phyloP scores from a whole-genome alignment of 2,329 filamentous ascomycete genomes.

The Aquanectria penicillioides region DNA sequence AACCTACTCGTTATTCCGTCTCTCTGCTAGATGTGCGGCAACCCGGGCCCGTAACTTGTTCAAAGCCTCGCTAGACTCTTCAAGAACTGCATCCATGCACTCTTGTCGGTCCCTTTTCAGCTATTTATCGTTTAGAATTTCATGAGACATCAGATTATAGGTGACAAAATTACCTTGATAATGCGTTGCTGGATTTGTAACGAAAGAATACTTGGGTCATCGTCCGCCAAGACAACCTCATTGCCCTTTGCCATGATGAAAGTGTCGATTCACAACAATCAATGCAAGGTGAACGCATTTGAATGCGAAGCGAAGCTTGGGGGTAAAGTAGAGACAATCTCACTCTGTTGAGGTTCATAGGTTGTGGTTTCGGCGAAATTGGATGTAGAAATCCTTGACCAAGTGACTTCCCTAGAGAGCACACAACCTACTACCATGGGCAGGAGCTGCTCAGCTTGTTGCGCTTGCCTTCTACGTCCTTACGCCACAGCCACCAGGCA shows the following conservation, averaged over 20 bases:
- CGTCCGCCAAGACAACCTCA: constrained; percentile 25
- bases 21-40: constrained; percentile 34
- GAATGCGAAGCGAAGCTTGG: background rate
- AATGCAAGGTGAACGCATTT: too few relatives aligned
- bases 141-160: background rate
- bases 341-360: too few relatives aligned
- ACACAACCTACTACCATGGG: background rate
- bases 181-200: constrained; percentile 43
- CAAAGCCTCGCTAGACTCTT: constrained; percentile 38
- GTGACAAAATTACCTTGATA: constrained; percentile 28
- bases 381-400: too few relatives aligned
- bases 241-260: constrained; percentile 26
- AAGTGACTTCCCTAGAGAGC: too few relatives aligned
- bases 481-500: background rate
- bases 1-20: constrained; percentile 37
- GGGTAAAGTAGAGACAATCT: too few relatives aligned
- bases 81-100: constrained; percentile 35
- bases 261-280: background rate
- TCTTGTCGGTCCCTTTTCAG: constrained; percentile 45
- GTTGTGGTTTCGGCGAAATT: too few relatives aligned
- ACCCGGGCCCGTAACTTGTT: constrained; percentile 37
- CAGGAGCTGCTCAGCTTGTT: constrained; percentile 4
- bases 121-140: constrained; percentile 29
- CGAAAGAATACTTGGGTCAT: constrained; percentile 35
- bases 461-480: background rate